Evolutionary conservation across 2,329 filamentous ascomycete species (phyloP), one percentile per base, ranked within the genome.

Genomic region (Teratosphaeria zuluensis): DNA sequence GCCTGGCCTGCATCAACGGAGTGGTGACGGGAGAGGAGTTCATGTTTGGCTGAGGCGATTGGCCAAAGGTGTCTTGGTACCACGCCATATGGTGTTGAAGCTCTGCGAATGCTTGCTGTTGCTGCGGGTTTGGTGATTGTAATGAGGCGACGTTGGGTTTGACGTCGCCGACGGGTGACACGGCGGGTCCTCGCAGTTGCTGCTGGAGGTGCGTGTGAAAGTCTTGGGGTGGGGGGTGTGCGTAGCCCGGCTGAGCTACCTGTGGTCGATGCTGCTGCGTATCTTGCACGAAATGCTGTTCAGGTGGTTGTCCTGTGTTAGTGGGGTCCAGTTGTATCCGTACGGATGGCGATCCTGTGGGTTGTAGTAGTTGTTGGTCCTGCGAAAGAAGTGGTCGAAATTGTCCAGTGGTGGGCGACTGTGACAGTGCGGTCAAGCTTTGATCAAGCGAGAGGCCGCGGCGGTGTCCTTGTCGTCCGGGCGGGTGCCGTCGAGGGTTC

Each of bases 401-500:
- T 62, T 65, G 42, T 48, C 42, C 66, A 51, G 62, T 61, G 48
- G 67, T 46, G 11, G 24, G 60, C 58, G 66, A 62, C 52, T 58
- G 19, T 28, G 28, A 56, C 52, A 65, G 60, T 31, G 61, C 57
- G 56, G 56, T 63, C 58, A 69, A 58, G 51, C 62, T 63, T 84
- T 84, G 88, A 77, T 95, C 90, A 69, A 95, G 81, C 77, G 89
- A 94, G 77, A 92, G 84, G 70, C 91, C 92, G 74, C 90, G 83
- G 76, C 90, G 86, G 77, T 95, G 89, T 73, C 80, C 78, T 67
- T 74, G 74, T 58, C 63, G 64, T 54, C 61, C 59, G 64, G 66
- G 63, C 69, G 69, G 66, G 65, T 66, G 73, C 78, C 79, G 74
- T 77, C 78, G 75, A 83, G 81, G 70, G 73, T 68, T 73, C 60